Evolutionary conservation across 192 early-diverging fungal species (phyloP), one percentile per base, ranked within the genome.

Genomic region (Backusella morwellensis): DNA sequence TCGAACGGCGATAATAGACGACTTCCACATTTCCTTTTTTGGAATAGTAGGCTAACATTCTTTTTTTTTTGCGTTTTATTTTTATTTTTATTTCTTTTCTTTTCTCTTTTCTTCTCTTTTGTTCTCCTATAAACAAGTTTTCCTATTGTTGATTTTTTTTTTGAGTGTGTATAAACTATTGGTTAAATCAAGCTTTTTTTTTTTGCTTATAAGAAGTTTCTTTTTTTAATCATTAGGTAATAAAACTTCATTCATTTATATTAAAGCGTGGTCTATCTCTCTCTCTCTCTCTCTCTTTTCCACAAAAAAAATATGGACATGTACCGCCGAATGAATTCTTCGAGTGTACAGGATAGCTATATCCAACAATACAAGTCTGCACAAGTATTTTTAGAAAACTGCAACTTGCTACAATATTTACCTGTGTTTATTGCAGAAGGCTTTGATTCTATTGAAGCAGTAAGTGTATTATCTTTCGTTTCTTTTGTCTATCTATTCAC

Each of bases 401-500:
- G 78, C 41, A 74, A 77, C 40, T 54, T 82, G 11, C 7, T 41
- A 23, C 70, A 82, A 12, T 82, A 83, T 75, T 52, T 70, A 35
- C 63, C 75, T 42, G 44, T 42, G n/a, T 77, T 83, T 23, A 76
- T 83, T 36, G n/a, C 70, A 3, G 82, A 83, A 77, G 78, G 82
- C 21, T 83, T 83, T 77, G 78, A 80, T 38, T 69, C 75, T 4
- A 38, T 83, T 26, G 36, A 56, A 70, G 76, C 78, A n/a, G 81
- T 82, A 79, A 29, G 68, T 75, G 11, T 41, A 36, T 2, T 36
- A 11, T 4, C 47, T 50, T 50, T 6, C 6, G 5, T 50, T 50
- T 19, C 47, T 17, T 35, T 19, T 50, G 17, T 50, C 19, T n/a
- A 19, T 50, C 19, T 50, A 50, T 50, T 50, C 6, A 50, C 7